These are phyloP conservation scores for Talaromyces trachyspermus DNA, from an alignment of 495 filamentous ascomycete species.

Conservation along the genomic window DNA sequence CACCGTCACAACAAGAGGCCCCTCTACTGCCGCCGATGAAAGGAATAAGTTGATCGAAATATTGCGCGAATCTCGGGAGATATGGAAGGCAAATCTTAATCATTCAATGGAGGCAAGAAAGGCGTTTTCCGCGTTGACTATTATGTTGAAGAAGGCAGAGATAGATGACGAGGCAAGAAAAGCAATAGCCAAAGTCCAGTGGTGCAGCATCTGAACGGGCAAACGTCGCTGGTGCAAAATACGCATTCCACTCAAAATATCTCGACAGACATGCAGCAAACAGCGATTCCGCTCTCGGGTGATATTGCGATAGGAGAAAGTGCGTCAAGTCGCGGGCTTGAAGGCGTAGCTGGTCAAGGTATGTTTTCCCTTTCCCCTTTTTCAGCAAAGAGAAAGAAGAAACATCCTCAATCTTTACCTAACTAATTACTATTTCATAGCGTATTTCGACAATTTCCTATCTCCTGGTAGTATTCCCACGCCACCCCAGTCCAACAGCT, in stretches of 20 bases:
- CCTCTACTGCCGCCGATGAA: conserved; percentile 37
- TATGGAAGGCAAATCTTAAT: conserved; percentile 62
- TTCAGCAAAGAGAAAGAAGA: too few species aligned
- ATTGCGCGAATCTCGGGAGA: conserved; percentile 58
- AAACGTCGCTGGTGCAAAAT: too few species aligned
- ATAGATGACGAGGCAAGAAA: conserved; percentile 4
- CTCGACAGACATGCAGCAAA: neutral
- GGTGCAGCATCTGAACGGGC: too few species aligned
- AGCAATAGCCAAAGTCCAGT: neutral
- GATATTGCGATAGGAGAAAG: conserved; percentile 6
- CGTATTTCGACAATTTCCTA: too few species aligned
- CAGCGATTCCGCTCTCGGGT: too few species aligned
- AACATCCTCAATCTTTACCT: too few species aligned
- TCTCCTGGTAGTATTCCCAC: neutral
- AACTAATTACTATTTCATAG: too few species aligned
- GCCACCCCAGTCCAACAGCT: neutral
- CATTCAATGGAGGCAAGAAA: conserved; percentile 75
- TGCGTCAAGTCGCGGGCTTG: neutral
- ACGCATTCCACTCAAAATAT: neutral
- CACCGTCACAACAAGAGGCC: conserved; percentile 10
- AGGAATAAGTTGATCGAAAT: conserved; percentile 59
- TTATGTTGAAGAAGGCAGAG: conserved; percentile 70
- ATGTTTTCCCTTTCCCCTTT: neutral
- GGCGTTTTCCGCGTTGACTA: conserved; percentile 59
- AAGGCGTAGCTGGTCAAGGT: neutral